Base-by-base conservation (phyloP, 805 yeast genomes). In the Ogataea paraovalis region DNA sequence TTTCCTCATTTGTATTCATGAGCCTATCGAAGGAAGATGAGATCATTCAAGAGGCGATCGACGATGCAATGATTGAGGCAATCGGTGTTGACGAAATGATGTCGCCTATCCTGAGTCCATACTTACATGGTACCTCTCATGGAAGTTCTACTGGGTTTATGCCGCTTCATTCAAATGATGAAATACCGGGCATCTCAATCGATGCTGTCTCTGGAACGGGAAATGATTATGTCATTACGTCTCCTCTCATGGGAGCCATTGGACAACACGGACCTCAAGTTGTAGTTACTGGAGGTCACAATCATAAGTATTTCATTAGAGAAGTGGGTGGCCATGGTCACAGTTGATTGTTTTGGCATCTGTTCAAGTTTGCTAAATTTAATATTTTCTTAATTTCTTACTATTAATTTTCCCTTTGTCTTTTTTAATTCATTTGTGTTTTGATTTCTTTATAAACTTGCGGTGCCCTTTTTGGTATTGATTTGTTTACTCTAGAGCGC, bases 51-150 rank as follows among this genome's bases (percentile, higher is more conserved):
- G 70, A 68, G 21, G 76, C 76, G 4, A 72, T 78, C 13, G 80
- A 75, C 25, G 72, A 66, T 7, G 73, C 79, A 1, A 58, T 78
- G 8, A 76, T 70, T 45, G 75, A 72, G 39, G 80, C 80, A 2
- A 73, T 78, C 5, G 58, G 58, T 22, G 60, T 68, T 25, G 79
- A 78, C 54, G 79, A 72, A 47, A 57, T 67, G 25, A 57, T 78
- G 40, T 69, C 76, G 4, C 79, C 80, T 1, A 52, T 75, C 1
- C 60, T 78, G 36, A 70, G 79, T 5, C 82, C 83, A 1, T 62
- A 52, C 39, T n/a, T 61, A 19, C 45, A 47, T 32, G 46, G 32
- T 30, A 14, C 10, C 3, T n/a, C n/a, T n/a, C 41, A 39, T 19
- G n/a, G 10, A 21, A 3, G n/a, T 10, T 41, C 39, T 13, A 21